Evolutionary conservation across 2,329 filamentous ascomycete genomes (phyloP), one percentile per base, ranked within the genome.

Genomic region (Sclerotinia minor): DNA sequence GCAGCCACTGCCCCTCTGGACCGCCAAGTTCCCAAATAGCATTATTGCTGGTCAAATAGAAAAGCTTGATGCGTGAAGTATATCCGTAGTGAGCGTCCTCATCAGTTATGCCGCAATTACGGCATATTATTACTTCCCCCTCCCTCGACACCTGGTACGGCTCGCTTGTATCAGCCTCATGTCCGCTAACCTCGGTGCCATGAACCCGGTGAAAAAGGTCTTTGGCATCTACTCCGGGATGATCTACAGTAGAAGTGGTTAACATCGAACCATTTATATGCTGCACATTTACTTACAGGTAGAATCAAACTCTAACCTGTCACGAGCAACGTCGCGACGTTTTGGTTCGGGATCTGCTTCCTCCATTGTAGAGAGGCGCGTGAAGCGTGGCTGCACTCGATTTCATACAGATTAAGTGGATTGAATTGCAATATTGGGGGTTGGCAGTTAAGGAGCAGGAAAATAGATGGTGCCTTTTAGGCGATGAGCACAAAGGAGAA

Each of bases 81-180:
- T 61, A 61, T 38, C 26, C 44, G 0, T 0, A 0, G 6, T 0
- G 0, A 11, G 44, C 44, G 0, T 19, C 0, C 0, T 0, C 0
- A 24, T 13, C 6, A 35, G 5, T 9, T 29, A 49, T 9, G 13
- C 59, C 59, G 19, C 44, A 61, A 50, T 35, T 61, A n/a, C 9
- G 15, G 24, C 58, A 61, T 9, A 35, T n/a, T n/a, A n/a, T n/a
- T n/a, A n/a, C n/a, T n/a, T n/a, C n/a, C n/a, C n/a, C n/a, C n/a
- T n/a, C n/a, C n/a, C n/a, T n/a, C n/a, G n/a, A n/a, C n/a, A n/a
- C n/a, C n/a, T n/a, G n/a, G n/a, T n/a, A n/a, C n/a, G n/a, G n/a
- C n/a, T n/a, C n/a, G n/a, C n/a, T n/a, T n/a, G n/a, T n/a, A n/a
- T n/a, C n/a, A n/a, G n/a, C n/a, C n/a, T n/a, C n/a, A 24, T 2